A percentile compares a stretch with the other conserved stretches of the same genome.
Evolutionary conservation across 805 yeast genomes (phyloP).

Genomic region (Naumovozyma baii): DNA sequence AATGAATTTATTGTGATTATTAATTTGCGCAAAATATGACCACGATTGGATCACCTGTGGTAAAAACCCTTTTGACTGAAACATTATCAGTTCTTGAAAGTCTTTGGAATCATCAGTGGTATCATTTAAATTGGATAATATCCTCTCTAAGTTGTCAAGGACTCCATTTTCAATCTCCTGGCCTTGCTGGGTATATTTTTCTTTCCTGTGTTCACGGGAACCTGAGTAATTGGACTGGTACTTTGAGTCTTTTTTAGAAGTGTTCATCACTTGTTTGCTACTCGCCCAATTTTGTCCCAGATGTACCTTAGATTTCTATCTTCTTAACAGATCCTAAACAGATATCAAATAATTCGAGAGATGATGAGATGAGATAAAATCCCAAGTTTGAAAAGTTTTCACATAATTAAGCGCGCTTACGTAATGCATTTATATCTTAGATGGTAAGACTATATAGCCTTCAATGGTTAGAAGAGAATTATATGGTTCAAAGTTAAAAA

Average conservation of each 20-base stretch:
- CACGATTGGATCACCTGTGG: conserved; percentile 36
- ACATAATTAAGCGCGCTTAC: neutral
- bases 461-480: too few species aligned
- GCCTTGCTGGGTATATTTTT: conserved; percentile 9
- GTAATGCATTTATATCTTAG: too few species aligned
- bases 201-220: conserved; percentile 2
- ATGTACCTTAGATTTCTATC: too few species aligned
- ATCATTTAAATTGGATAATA: conserved; percentile 14
- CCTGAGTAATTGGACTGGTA: neutral
- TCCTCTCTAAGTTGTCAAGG: conserved; percentile 18
- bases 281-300: too few species aligned
- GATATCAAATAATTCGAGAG: too few species aligned
- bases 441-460: too few species aligned
- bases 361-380: conserved; percentile 13
- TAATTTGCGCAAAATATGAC: conserved; percentile 37
- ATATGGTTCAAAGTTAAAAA: too few species aligned
- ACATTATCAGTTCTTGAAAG: conserved; percentile 22
- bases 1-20: conserved; percentile 45
- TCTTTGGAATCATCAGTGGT: conserved; percentile 9
- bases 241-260: neutral
- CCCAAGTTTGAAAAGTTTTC: neutral
- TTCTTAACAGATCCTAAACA: too few species aligned
- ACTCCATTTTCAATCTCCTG: conserved; percentile 23
- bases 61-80: conserved; percentile 30
- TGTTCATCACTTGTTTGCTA: too few species aligned